Evolutionary conservation across 352 stramenopile species (phyloP), one percentile per base, ranked within the genome.

Genomic region (Globisporangium recalcitrans): DNA sequence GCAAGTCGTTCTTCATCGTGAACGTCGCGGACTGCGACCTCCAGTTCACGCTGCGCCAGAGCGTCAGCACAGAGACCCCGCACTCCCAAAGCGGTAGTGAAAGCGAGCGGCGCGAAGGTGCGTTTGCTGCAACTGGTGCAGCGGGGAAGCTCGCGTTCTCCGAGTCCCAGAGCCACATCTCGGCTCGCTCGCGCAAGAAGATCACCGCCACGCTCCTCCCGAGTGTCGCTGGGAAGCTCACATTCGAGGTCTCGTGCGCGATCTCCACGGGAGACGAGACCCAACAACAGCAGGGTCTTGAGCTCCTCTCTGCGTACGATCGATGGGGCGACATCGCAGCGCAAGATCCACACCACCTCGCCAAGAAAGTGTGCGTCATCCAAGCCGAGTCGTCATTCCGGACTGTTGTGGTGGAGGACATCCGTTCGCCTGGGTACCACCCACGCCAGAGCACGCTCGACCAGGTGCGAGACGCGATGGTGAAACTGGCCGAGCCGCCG

Each of bases 11-110:
- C 24, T 73, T 63, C 34, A 73, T 97, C 49, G 75, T 85, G 4
- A 97, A 97, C 60, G 68, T 69, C 4, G 84, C 74, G 34, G 88
- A 96, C 62, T 95, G 83, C 52, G 89, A 95, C 49, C 69, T 93
- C 7, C 55, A 75, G 27, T 91, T 75, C 51, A 57, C 55, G 29
- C 48, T 93, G 38, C 47, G 69, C 31, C 77, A 90, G 53, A 58
- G 58, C 0, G 71, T 89, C n/a, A 65, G 11, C 38, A 16, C 38
- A 14, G 38, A 46, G 16, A 21, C 38, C 38, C 38, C 36, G 38
- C 38, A 16, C 38, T 46, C 16, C 5, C 38, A 46, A 21, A 46
- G 38, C 38, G 19, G 38, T 1, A 16, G 16, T 5, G 9, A 26
- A 8, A 21, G 46, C 7, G 46, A 19, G 10, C 21, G 19, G 19